These are phyloP conservation scores for Colletotrichum graminicola DNA, from an alignment of 2,329 filamentous ascomycete species.

Conservation along the genomic window DNA sequence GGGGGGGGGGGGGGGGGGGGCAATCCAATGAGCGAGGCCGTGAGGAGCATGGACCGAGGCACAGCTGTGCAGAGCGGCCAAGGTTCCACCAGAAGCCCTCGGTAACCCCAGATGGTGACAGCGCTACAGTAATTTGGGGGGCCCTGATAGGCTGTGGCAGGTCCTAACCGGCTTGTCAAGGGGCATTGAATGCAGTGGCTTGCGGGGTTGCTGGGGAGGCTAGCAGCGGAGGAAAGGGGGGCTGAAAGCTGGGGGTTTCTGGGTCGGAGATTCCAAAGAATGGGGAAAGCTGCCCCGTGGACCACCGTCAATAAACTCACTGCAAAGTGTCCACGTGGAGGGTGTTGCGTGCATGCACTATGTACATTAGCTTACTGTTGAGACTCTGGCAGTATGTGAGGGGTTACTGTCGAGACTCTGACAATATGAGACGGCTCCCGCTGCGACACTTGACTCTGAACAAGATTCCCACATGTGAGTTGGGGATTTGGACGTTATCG, in stretches of 20 bases:
- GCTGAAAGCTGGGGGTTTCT: constrained; percentile 36
- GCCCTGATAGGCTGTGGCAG: constrained; percentile 23
- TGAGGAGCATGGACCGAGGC: constrained; percentile 40
- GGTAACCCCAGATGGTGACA: constrained; percentile 38
- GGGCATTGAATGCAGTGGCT: constrained; percentile 25
- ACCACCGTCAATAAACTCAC: constrained; percentile 33
- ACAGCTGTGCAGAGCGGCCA: constrained; percentile 28
- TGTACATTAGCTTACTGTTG: not conserved
- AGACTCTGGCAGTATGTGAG: not conserved
- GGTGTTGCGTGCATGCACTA: not conserved
- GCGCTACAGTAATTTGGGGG: constrained; percentile 13
- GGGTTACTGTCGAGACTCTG: not conserved
- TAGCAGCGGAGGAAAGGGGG: constrained; percentile 16
- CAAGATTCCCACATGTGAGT: not conserved
- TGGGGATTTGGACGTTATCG: not conserved
- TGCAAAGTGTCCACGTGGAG: constrained; percentile 34
- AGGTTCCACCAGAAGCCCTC: constrained; percentile 37
- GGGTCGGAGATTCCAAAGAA: constrained; percentile 34
- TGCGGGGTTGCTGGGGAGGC: constrained; percentile 35
- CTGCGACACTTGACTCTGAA: not conserved
- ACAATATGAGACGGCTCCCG: not conserved
- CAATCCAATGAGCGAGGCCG: constrained; percentile 33
- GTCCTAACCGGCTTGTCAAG: constrained; percentile 16
- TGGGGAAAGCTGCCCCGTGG: constrained; percentile 28
- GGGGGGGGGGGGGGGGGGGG: constrained; percentile 17